Base-by-base conservation (phyloP, 305 asterid genomes). In the Fraxinus floribunda region DNA sequence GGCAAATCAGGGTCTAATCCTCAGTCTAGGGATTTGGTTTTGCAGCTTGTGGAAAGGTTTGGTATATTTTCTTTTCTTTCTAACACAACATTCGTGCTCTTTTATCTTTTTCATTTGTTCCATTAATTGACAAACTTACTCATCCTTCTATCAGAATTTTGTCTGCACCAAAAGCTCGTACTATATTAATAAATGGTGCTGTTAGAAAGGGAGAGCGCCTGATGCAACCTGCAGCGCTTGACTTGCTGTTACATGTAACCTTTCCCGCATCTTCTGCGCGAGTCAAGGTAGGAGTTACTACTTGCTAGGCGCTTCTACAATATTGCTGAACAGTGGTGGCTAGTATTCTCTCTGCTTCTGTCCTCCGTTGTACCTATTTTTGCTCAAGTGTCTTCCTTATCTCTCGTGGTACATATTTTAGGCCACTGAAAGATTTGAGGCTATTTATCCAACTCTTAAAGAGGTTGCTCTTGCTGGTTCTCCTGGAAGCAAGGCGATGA, bases 391-490 rank as follows among this genome's bases (percentile, higher is more conserved):
- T 26, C 71, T 78, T 29, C 24, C 2, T 32, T 8, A 77, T 24
- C 5, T 16, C 70, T 76, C 30, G 80, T 57, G 55, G 77, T 18
- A 38, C 82, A 78, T 80, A 38, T 55, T 32, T 84, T 81, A 91
- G 97, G 97, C 90, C 71, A 94, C 97, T 66, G 97, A 94, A 81
- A 93, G 99, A 86, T 95, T 95, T 86, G 96, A 89, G 90, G 92
- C 87, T 16, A 83, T 95, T 80, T 95, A 90, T 90, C 97, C 97
- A 44, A 83, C 89, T 52, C 93, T 95, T 66, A 91, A 91, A 86
- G 97, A 93, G 84, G 91, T 93, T 75, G 94, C 99, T 24, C 94
- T 95, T 82, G 93, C 97, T 82, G 98, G 99, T 87, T 84, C 97
- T 64, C 89, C 91, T 24, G 95, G 98, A 83, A 94, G 98, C 92